These are phyloP conservation scores for Blumeriella jaapii DNA, from an alignment of 2,329 filamentous ascomycete species.

Conservation along the genomic window DNA sequence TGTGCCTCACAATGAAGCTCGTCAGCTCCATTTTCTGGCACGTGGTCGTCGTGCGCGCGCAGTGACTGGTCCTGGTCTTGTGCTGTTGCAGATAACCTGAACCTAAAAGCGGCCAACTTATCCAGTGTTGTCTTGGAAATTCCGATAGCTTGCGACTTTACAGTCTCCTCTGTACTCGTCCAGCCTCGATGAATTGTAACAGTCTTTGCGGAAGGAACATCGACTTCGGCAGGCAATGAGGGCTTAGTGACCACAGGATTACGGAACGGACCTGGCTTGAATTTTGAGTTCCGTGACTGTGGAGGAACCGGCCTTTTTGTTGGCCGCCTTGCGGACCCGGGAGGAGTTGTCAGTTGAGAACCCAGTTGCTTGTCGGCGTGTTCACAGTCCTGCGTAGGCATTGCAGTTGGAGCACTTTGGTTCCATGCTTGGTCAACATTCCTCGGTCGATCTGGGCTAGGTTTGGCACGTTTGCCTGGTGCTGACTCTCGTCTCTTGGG, in stretches of 20 bases:
- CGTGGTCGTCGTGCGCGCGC: neutral
- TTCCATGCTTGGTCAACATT: conserved; percentile 1
- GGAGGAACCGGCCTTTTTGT: conserved; percentile 6
- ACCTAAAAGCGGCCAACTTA: conserved; percentile 18
- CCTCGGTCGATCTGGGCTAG: conserved; percentile 1
- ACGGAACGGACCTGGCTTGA: conserved; percentile 14
- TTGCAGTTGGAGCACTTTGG: neutral
- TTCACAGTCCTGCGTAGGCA: neutral
- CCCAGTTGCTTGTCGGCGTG: neutral
- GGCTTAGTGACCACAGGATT: conserved; percentile 19
- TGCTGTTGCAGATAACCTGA: neutral
- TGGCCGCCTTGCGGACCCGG: conserved; percentile 8
- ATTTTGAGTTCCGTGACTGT: conserved; percentile 5
- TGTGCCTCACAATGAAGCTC: neutral
- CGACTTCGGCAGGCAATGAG: neutral
- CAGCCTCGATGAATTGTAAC: conserved; percentile 16
- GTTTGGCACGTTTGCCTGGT: conserved; percentile 9
- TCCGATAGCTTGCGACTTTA: conserved; percentile 12
- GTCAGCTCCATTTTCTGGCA: neutral
- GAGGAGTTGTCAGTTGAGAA: conserved; percentile 12
- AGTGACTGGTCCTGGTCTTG: neutral
- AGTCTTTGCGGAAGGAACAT: neutral
- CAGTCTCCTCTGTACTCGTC: conserved; percentile 21
- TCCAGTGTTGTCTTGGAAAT: conserved; percentile 21
- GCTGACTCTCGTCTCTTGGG: conserved; percentile 14